Evolutionary conservation across 23 red algal species (phyloP).

Genomic region (Rhodosorus marinus): DNA sequence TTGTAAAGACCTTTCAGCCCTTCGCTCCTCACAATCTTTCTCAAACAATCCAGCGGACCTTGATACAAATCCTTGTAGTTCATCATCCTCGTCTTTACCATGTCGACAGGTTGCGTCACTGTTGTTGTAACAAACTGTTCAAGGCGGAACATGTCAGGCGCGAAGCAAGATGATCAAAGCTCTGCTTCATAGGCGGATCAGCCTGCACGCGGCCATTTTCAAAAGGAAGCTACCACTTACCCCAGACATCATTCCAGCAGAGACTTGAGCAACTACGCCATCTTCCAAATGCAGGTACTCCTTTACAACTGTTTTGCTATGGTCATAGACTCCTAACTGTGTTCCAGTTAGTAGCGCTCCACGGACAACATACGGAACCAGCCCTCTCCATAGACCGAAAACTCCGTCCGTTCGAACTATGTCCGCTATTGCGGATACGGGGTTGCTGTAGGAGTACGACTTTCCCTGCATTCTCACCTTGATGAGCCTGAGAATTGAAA

Average conservation of each 20-base stretch:
- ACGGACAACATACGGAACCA: slow-evolving; percentile 1
- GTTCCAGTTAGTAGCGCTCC: slow-evolving; percentile 7
- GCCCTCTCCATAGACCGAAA: slow-evolving; percentile 2
- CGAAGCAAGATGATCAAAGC: too few relatives aligned
- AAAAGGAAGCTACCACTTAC: too few relatives aligned
- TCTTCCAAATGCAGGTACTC: too few relatives aligned
- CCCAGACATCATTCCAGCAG: too few relatives aligned
- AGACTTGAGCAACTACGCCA: too few relatives aligned
- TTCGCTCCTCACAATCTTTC: not conserved
- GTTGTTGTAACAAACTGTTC: slow-evolving; percentile 8
- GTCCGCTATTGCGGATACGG: not conserved
- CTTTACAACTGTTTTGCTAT: not conserved
- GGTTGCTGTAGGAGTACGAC: not conserved
- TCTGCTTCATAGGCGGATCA: too few relatives aligned
- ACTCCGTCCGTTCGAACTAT: not conserved
- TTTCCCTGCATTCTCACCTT: slow-evolving; percentile 24
- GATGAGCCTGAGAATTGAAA: too few relatives aligned
- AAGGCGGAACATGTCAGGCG: too few relatives aligned
- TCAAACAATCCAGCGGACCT: not conserved
- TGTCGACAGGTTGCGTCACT: slow-evolving; percentile 2
- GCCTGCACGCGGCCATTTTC: too few relatives aligned
- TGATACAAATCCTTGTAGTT: not conserved
- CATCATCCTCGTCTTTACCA: slow-evolving; percentile 17
- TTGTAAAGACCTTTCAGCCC: slow-evolving; percentile 5
- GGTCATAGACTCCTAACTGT: slow-evolving; percentile 11